Evolutionary conservation across 345 rosid genomes (phyloP).

Genomic region (Brassica incana): DNA sequence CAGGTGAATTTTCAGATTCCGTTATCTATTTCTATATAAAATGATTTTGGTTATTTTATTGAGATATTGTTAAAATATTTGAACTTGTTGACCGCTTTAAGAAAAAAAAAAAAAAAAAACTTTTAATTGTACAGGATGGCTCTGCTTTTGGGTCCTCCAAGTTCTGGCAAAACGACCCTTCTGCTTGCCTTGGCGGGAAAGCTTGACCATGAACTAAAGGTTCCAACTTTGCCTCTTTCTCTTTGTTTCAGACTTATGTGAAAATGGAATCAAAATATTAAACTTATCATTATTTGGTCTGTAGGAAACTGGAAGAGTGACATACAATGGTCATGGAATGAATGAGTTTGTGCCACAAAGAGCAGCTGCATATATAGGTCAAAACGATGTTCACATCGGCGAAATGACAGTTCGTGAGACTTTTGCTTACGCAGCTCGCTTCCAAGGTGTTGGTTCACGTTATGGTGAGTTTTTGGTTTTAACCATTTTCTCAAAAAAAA

Average conservation of each 20-base stretch:
- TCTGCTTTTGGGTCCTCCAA: slow-evolving; percentile 83
- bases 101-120: not conserved
- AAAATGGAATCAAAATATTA: not conserved
- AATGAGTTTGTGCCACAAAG: slow-evolving; percentile 70
- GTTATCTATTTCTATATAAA: not conserved
- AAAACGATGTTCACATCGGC: slow-evolving; percentile 66
- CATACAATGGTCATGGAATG: slow-evolving; percentile 66
- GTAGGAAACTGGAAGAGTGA: slow-evolving; percentile 52
- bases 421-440: slow-evolving; percentile 75
- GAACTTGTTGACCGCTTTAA: slow-evolving; percentile 6
- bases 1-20: slow-evolving; percentile 44
- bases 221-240: slow-evolving; percentile 11
- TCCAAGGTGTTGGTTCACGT: slow-evolving; percentile 79
- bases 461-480: slow-evolving; percentile 47
- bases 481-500: not conserved
- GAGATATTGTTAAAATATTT: not conserved
- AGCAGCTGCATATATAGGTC: slow-evolving; percentile 73
- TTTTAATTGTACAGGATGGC: slow-evolving; percentile 51
- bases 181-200: slow-evolving; percentile 76
- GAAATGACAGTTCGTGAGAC: slow-evolving; percentile 86
- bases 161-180: slow-evolving; percentile 82
- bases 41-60: not conserved
- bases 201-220: slow-evolving; percentile 64
- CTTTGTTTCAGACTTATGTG: not conserved
- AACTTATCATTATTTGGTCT: not conserved